phyloP scores from a whole-genome alignment of 2,329 filamentous ascomycete genomes.

The Paramyrothecium sp. region DNA sequence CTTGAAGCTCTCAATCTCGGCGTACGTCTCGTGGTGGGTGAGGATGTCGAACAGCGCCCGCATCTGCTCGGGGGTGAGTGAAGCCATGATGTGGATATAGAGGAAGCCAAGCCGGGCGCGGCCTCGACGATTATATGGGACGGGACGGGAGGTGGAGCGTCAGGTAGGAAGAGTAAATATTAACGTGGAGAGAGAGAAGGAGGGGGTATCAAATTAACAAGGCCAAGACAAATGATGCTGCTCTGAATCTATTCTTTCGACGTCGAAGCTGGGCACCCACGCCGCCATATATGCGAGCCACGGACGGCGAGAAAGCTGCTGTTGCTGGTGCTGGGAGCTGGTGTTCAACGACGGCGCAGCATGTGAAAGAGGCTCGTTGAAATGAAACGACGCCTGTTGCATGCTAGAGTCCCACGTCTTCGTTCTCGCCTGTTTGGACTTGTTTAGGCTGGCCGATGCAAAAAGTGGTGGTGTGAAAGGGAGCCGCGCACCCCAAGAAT shows the following conservation, averaged over 20 bases:
- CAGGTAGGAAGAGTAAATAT: too few species aligned
- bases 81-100: too few species aligned
- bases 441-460: too few species aligned
- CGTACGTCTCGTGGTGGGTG: constrained; percentile 57
- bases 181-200: background rate
- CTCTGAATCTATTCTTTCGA: background rate
- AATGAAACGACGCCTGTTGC: background rate
- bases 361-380: background rate
- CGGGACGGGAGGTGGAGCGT: too few species aligned
- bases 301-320: background rate
- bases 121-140: too few species aligned
- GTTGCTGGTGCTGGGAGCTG: too few species aligned
- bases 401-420: background rate
- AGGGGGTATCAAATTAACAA: background rate
- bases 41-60: constrained; percentile 59
- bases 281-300: background rate
- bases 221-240: background rate
- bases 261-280: background rate
- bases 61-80: constrained; percentile 38
- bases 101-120: constrained; percentile 19
- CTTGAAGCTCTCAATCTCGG: constrained; percentile 73
- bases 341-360: too few species aligned
- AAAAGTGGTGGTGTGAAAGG: too few species aligned
- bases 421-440: background rate
- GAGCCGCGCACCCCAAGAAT: too few species aligned